Percentiles rank a stretch among this genome's conserved stretches.
These are phyloP conservation scores for Brassica juncea DNA, from an alignment of 345 rosid genomes.

Conservation along the genomic window DNA sequence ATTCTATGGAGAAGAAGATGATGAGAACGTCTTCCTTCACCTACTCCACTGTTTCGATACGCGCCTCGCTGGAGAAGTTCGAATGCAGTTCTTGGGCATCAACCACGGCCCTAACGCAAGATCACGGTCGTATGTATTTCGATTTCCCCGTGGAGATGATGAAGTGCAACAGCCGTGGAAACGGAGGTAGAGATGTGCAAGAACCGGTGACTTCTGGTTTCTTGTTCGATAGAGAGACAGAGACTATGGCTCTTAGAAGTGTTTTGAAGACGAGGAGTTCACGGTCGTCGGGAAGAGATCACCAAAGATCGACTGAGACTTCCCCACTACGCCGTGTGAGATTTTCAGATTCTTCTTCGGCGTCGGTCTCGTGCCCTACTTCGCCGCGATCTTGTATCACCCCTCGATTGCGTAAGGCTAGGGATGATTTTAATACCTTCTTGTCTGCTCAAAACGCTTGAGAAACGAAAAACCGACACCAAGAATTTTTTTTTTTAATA, in stretches of 20 bases:
- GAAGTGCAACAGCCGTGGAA: conserved; percentile 28
- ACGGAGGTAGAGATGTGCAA: conserved; percentile 51
- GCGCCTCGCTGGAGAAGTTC: conserved; percentile 76
- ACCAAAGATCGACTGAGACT: conserved; percentile 43
- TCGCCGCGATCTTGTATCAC: conserved; percentile 66
- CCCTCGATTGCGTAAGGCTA: conserved; percentile 63
- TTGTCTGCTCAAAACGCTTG: conserved; percentile 63
- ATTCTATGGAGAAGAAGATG: conserved; percentile 40
- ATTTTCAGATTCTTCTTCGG: conserved; percentile 53
- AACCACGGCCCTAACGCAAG: conserved; percentile 46
- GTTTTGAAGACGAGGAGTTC: conserved; percentile 51
- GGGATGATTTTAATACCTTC: conserved; percentile 54
- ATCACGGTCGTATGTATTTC: conserved; percentile 47
- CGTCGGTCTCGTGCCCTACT: conserved; percentile 49
- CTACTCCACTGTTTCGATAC: conserved; percentile 50
- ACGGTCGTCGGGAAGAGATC: conserved; percentile 29
- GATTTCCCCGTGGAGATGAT: conserved; percentile 73
- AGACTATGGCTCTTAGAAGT: conserved; percentile 42
- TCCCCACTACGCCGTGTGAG: conserved; percentile 69
- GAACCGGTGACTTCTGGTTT: conserved; percentile 74
- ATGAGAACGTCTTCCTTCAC: conserved; percentile 36
- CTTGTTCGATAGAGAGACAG: conserved; percentile 58
- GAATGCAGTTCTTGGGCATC: conserved; percentile 96
- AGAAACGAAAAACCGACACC: conserved; percentile 15
- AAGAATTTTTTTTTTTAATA: background rate